Percentiles rank a stretch among this genome's conserved stretches.
phyloP scores from a whole-genome alignment of 768 basidiomycete genomes.

The Phanerochaete sordida region DNA sequence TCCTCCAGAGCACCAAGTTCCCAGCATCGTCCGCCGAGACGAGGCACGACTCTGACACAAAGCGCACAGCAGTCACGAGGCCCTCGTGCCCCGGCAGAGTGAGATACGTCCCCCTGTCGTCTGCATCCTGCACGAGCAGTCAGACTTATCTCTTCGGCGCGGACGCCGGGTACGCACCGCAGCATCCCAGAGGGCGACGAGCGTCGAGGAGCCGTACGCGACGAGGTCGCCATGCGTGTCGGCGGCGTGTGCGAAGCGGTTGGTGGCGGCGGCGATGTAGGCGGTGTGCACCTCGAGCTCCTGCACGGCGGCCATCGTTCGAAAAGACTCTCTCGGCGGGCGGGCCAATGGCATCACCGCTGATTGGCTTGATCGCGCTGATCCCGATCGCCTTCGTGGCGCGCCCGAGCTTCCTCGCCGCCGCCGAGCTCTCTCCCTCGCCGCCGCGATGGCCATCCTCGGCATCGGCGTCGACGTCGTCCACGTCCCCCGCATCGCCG shows the following conservation, averaged over 20 bases:
- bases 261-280: slow-evolving; percentile 47
- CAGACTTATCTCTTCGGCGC: neutral
- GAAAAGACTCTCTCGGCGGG: neutral
- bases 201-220: slow-evolving; percentile 55
- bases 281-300: neutral
- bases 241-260: slow-evolving; percentile 41
- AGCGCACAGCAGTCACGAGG: slow-evolving; percentile 74
- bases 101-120: slow-evolving; percentile 52
- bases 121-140: slow-evolving; percentile 36
- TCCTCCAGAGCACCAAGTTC: slow-evolving; percentile 57
- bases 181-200: slow-evolving; percentile 59
- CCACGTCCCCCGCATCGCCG: slow-evolving; percentile 59
- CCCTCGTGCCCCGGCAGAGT: slow-evolving; percentile 78
- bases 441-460: slow-evolving; percentile 51
- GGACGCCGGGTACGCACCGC: slow-evolving; percentile 33
- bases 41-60: slow-evolving; percentile 49
- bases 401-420: neutral
- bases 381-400: slow-evolving; percentile 2
- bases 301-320: neutral
- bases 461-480: slow-evolving; percentile 76
- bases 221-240: slow-evolving; percentile 33
- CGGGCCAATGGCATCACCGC: neutral
- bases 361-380: neutral
- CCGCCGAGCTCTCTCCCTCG: neutral
- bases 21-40: slow-evolving; percentile 80